phyloP scores from a whole-genome alignment of 75 land plant genomes.

The Picea sitchensis region DNA sequence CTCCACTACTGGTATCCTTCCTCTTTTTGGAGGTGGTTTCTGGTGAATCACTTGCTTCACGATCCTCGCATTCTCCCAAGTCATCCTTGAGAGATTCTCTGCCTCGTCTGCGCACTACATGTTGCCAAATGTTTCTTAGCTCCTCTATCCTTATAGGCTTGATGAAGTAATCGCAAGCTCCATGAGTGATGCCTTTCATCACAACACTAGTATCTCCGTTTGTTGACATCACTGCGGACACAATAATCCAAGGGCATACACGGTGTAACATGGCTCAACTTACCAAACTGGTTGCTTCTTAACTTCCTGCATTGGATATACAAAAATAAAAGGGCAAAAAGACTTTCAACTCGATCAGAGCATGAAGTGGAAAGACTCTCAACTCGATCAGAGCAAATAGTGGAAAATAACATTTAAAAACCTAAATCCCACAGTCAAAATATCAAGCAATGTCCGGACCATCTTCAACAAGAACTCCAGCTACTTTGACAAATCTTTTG shows the following conservation, averaged over 20 bases:
- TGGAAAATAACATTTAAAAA: too few relatives aligned
- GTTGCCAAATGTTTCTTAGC: slow-evolving; percentile 97
- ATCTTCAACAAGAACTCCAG: too few relatives aligned
- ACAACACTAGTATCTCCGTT: slow-evolving; percentile 95
- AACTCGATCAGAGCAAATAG: too few relatives aligned
- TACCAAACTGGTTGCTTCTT: background rate
- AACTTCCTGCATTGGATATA: background rate
- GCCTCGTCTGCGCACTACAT: slow-evolving; percentile 63
- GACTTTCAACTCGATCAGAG: too few relatives aligned
- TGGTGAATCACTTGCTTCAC: slow-evolving; percentile 9
- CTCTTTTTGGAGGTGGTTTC: slow-evolving; percentile 27
- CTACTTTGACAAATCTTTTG: too few relatives aligned
- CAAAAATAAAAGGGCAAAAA: too few relatives aligned
- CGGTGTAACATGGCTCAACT: background rate
- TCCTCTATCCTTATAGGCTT: slow-evolving; percentile 96
- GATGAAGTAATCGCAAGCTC: slow-evolving; percentile 96
- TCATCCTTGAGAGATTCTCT: slow-evolving; percentile 9
- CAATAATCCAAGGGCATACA: slow-evolving; percentile 12
- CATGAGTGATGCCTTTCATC: slow-evolving; percentile 96
- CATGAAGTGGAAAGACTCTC: too few relatives aligned
- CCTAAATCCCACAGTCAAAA: background rate
- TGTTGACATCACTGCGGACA: slow-evolving; percentile 92
- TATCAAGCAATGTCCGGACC: background rate
- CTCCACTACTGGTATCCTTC: slow-evolving; percentile 24
- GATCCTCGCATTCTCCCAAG: slow-evolving; percentile 34